Base-by-base conservation (phyloP, 306 rosid genomes). In the Psophocarpus tetragonolobus region DNA sequence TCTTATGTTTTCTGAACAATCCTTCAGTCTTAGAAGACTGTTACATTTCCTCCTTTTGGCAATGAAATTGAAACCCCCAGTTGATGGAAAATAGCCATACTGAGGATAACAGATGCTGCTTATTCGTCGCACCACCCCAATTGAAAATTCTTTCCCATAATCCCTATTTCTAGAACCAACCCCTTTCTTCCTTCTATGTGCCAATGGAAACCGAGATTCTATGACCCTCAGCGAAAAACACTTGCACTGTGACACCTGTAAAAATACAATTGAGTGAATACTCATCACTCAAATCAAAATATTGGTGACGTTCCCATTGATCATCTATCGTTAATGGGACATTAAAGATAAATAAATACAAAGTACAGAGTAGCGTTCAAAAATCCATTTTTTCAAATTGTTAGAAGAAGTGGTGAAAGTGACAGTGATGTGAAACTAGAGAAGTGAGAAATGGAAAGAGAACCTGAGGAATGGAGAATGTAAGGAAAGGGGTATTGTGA, bases 171-270 rank as follows among this genome's bases (percentile, higher is more conserved):
- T 71, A 76, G 54, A 56, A 5, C 81, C 68, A 47, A 58, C 61
- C 76, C 14, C 20, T 72, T 82, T 81, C 4, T 14, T 44, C 62
- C 54, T 57, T 3, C 39, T 54, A 68, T 11, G 42, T 13, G 36
- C 67, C 38, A 71, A 51, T 47, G 77, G 50, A 51, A 77, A 50
- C 75, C 33, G 79, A 39, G 68, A 68, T 75, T 80, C 84, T 27
- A 51, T 42, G 64, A 62, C 41, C 81, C 83, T 76, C 10, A 77
- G 15, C 6, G 78, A 74, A 12, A 76, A 63, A 82, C 54, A 80
- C 30, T 82, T 87, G 81, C 80, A 67, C 6, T 73, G 84, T 30
- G 81, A 66, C 53, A 82, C 86, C 96, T 87, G 90, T 81, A 81
- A 53, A 35, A 18, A 57, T 38, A 18, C 21, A 72, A 64, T 45